Base-by-base conservation (phyloP, 768 basidiomycete genomes). In the Cystobasidium tubakii region DNA sequence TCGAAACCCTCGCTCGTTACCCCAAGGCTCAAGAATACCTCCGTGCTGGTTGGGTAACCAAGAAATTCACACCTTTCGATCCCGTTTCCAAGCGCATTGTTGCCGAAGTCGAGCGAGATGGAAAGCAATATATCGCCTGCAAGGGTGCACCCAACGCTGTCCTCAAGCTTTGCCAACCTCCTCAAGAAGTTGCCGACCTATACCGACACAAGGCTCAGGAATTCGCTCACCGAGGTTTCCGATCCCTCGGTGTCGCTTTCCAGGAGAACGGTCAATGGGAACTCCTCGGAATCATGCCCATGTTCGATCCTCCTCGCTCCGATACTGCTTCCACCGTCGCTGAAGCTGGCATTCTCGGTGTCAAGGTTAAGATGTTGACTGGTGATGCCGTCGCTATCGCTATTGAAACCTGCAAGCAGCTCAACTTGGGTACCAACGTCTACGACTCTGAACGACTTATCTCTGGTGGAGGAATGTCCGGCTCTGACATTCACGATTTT, bases 71-170 rank as follows among this genome's bases (percentile, higher is more conserved):
- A 6, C 84, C 84, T 7, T 85, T 85, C 76, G 84, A 85, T 74
- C 85, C 84, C 12, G 84, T 85, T 50, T 84, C 84, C 62, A 85
- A 85, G 79, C 83, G 84, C 39, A 85, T 85, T 77, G 84, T 84
- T 29, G 83, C 84, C 23, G 83, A 84, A 75, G 83, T 85, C 29
- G 82, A 83, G 73, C 80, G 80, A 44, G 82, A 85, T 67, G 85
- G 84, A 27, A 82, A 81, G 77, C 76, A 77, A 43, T 85, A 81
- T 75, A 83, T 79, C 3, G 82, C 81, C 66, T 83, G 84, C 57
- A 85, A 85, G 75, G 84, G 84, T 57, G 84, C 84, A 0, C 84
- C 84, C 10, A 73, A 73, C 76, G 82, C 83, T n/a, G 84, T 85
- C 57, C 78, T 85, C 72, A 83, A 82, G 70, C 80, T 85, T 53